These are phyloP conservation scores for Penicillium olsonii DNA, from an alignment of 2,329 filamentous ascomycete species.

Conservation along the genomic window DNA sequence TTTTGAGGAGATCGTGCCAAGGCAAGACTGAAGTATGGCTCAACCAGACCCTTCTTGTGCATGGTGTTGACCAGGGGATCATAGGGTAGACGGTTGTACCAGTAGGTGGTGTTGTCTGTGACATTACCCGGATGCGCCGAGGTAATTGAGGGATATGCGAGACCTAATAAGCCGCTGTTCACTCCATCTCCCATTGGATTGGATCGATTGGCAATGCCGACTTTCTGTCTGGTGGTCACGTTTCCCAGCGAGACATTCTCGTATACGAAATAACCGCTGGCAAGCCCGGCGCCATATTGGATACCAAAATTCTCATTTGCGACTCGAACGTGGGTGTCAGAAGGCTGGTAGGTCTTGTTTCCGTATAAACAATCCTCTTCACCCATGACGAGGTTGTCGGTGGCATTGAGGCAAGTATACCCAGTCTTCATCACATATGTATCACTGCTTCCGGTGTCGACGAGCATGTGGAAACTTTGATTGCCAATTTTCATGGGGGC, in stretches of 20 bases:
- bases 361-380: conserved; percentile 32
- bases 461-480: conserved; percentile 39
- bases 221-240: conserved; percentile 47
- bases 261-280: conserved; percentile 23
- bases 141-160: conserved; percentile 54
- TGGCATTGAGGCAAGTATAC: conserved; percentile 39
- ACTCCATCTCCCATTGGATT: conserved; percentile 48
- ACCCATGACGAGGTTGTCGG: conserved; percentile 42
- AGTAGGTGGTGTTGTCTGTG: conserved; percentile 23
- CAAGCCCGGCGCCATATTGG: conserved; percentile 26
- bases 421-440: conserved; percentile 45
- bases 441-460: conserved; percentile 53
- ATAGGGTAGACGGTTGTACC: conserved; percentile 40
- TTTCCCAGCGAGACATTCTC: conserved; percentile 42
- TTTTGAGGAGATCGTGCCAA: conserved; percentile 39
- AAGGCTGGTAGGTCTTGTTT: conserved; percentile 21
- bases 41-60: conserved; percentile 45
- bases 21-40: conserved; percentile 53
- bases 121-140: conserved; percentile 34
- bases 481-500: conserved; percentile 28
- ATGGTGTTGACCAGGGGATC: conserved; percentile 55
- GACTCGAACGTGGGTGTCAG: conserved; percentile 18
- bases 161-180: conserved; percentile 53
- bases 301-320: conserved; percentile 25
- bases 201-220: conserved; percentile 50